Percentiles rank a stretch among this genome's conserved stretches.
Evolutionary conservation across 768 basidiomycete species (phyloP).

Genomic region (Podaxis pistillaris): DNA sequence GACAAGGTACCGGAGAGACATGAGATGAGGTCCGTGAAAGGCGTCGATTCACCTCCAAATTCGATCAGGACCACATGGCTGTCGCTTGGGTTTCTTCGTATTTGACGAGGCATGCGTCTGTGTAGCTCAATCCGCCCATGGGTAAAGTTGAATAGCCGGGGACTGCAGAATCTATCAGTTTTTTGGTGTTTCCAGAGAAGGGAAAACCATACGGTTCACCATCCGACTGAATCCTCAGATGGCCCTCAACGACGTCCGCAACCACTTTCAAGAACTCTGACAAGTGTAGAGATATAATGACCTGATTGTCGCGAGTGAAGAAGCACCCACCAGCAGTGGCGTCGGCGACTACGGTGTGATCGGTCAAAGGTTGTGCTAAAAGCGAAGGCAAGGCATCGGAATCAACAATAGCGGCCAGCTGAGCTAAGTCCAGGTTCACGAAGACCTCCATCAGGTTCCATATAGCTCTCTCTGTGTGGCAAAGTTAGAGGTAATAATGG

Average conservation of each 20-base stretch:
- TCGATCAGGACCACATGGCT: slow-evolving; percentile 54
- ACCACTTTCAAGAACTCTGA: slow-evolving; percentile 53
- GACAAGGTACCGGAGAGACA: slow-evolving; percentile 46
- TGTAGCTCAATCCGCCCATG: slow-evolving; percentile 47
- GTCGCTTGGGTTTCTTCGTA: slow-evolving; percentile 24
- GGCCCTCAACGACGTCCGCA: slow-evolving; percentile 41
- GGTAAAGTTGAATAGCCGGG: slow-evolving; percentile 53
- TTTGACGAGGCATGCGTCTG: slow-evolving; percentile 21
- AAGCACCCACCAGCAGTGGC: slow-evolving; percentile 20
- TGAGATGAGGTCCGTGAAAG: slow-evolving; percentile 56
- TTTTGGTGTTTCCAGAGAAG: background rate
- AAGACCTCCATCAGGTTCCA: slow-evolving; percentile 66
- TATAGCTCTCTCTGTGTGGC: slow-evolving; percentile 41
- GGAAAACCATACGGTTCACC: slow-evolving; percentile 32
- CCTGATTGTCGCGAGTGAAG: background rate
- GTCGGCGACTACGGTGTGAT: slow-evolving; percentile 25
- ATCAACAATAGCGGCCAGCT: slow-evolving; percentile 54
- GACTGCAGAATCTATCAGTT: slow-evolving; percentile 23
- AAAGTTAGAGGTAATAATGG: background rate
- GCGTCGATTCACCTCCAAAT: slow-evolving; percentile 35
- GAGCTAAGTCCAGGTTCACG: slow-evolving; percentile 66
- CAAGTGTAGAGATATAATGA: background rate
- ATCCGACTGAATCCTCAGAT: slow-evolving; percentile 36
- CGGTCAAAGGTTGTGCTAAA: slow-evolving; percentile 35
- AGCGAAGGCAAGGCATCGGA: slow-evolving; percentile 49